Evolutionary conservation across 2,329 filamentous ascomycete species (phyloP).

Genomic region (Colletotrichum acutatum): DNA sequence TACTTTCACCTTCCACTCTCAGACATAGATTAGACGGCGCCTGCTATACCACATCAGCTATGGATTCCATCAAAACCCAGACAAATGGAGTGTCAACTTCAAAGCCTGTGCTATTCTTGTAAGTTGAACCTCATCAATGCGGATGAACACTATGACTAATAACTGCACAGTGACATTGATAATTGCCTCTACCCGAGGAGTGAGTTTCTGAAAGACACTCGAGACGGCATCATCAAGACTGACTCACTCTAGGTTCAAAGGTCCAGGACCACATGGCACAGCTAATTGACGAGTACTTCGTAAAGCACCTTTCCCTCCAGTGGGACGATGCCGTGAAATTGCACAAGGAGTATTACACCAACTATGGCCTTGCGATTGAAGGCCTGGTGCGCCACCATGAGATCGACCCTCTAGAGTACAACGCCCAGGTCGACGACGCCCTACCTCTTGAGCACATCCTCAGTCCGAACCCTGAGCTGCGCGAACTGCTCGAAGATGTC

Average conservation of each 20-base stretch:
- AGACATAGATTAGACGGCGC: neutral
- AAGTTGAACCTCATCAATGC: slow-evolving; percentile 24
- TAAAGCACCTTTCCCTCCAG: slow-evolving; percentile 77
- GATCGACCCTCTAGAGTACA: slow-evolving; percentile 95
- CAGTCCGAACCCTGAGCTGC: slow-evolving; percentile 79
- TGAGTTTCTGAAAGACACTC: slow-evolving; percentile 51
- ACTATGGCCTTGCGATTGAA: slow-evolving; percentile 97
- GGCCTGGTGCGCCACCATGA: slow-evolving; percentile 93
- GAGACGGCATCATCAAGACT: neutral
- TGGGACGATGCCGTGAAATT: slow-evolving; percentile 84
- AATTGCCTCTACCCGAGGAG: slow-evolving; percentile 96
- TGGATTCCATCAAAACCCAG: slow-evolving; percentile 34
- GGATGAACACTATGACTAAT: neutral
- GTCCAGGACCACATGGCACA: slow-evolving; percentile 91
- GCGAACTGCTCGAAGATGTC: slow-evolving; percentile 81
- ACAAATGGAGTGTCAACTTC: slow-evolving; percentile 46
- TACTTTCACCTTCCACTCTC: neutral
- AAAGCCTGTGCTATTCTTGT: slow-evolving; percentile 59
- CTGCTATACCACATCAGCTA: slow-evolving; percentile 1
- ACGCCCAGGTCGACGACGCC: slow-evolving; percentile 93
- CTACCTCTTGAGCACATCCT: slow-evolving; percentile 88
- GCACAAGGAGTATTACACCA: slow-evolving; percentile 92
- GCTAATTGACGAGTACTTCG: slow-evolving; percentile 76
- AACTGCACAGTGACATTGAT: slow-evolving; percentile 84
- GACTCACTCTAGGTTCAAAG: slow-evolving; percentile 67